These are phyloP conservation scores for Groenewaldozyma auringiensis DNA, from an alignment of 1,139 yeast species.

Conservation along the genomic window DNA sequence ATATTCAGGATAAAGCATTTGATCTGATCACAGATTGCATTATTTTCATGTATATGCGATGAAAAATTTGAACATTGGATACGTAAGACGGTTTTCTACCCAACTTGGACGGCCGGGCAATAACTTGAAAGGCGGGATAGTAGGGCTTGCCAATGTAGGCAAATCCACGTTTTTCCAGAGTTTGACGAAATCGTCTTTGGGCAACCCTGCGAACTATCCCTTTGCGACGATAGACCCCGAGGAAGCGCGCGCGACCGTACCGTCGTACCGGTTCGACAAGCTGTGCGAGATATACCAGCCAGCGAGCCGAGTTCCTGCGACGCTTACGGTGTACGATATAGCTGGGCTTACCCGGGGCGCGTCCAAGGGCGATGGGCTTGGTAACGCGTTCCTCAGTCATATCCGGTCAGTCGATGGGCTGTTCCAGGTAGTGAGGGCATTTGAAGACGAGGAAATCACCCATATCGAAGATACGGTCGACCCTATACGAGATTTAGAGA, in stretches of 20 bases:
- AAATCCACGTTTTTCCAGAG: constrained; percentile 64
- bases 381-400: constrained; percentile 91
- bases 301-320: constrained; percentile 71
- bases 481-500: constrained; percentile 85
- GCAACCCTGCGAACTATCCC: constrained; percentile 95
- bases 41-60: no score
- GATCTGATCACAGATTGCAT: no score
- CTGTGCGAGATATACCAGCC: constrained; percentile 65
- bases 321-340: constrained; percentile 83
- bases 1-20: no score
- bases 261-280: constrained; percentile 75
- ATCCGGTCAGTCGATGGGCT: constrained; percentile 94
- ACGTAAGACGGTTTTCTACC: background rate
- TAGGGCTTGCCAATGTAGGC: constrained; percentile 85
- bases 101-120: constrained; percentile 25
- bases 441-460: constrained; percentile 89
- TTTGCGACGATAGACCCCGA: constrained; percentile 97
- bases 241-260: constrained; percentile 91
- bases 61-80: no score
- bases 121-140: constrained; percentile 84
- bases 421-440: constrained; percentile 91
- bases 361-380: constrained; percentile 91
- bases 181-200: constrained; percentile 75
- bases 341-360: constrained; percentile 97
- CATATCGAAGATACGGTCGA: constrained; percentile 93